A percentile compares a stretch with the other conserved stretches of the same genome.
phyloP scores from a whole-genome alignment of 2,329 filamentous ascomycete genomes.

The Exophiala alcalophila region DNA sequence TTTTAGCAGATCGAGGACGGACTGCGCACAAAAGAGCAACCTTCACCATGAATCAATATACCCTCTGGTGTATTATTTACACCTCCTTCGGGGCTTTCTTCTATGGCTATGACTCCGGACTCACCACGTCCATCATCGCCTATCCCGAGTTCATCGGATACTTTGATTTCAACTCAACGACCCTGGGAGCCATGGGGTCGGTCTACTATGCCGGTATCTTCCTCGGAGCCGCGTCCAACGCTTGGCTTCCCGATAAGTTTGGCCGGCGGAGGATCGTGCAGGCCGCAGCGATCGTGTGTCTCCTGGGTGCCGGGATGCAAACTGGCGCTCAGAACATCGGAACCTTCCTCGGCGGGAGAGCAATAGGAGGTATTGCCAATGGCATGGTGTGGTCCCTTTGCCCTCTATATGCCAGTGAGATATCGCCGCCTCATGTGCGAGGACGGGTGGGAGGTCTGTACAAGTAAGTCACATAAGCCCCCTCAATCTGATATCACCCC shows the following conservation, averaged over 20 bases:
- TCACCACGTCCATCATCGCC: background rate
- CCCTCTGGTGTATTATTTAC: slow-evolving; percentile 2
- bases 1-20: too few relatives aligned
- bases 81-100: slow-evolving; percentile 6
- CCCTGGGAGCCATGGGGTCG: slow-evolving; percentile 9
- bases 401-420: slow-evolving; percentile 14
- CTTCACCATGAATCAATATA: slow-evolving; percentile 3
- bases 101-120: slow-evolving; percentile 15
- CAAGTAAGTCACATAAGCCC: background rate
- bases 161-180: slow-evolving; percentile 4
- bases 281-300: slow-evolving; percentile 44
- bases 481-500: background rate
- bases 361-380: slow-evolving; percentile 51
- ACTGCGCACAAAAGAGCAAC: too few relatives aligned
- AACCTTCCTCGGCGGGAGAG: slow-evolving; percentile 58
- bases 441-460: slow-evolving; percentile 7
- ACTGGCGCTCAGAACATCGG: slow-evolving; percentile 53
- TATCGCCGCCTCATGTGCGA: slow-evolving; percentile 12
- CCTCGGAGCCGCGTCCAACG: background rate
- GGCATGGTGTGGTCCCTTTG: slow-evolving; percentile 10
- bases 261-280: slow-evolving; percentile 7
- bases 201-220: slow-evolving; percentile 9
- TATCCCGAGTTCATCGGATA: slow-evolving; percentile 10
- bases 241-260: slow-evolving; percentile 7
- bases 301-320: slow-evolving; percentile 59